Conservation (phyloP, 345 rosid genomes). For the Aquilaria yunnanensis region DNA sequence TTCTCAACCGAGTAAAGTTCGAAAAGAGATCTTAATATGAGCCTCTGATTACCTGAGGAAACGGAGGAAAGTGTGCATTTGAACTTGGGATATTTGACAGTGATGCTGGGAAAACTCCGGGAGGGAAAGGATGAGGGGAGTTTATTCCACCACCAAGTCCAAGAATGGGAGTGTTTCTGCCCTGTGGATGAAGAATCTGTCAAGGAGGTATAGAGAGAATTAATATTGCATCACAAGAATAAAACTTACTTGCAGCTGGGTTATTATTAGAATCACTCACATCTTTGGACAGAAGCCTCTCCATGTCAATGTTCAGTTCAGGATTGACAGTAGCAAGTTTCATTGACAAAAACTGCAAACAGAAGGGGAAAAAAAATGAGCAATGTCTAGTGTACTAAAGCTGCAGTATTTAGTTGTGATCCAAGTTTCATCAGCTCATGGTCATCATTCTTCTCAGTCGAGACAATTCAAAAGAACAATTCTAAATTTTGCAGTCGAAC, state of each 20-base stretch:
- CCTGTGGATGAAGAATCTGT: slow-evolving; percentile 58
- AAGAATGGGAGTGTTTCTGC: slow-evolving; percentile 35
- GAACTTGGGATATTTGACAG: slow-evolving; percentile 41
- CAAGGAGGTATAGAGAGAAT: slow-evolving; percentile 11
- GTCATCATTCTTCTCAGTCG: not conserved
- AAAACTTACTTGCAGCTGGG: not conserved
- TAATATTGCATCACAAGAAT: slow-evolving; percentile 9
- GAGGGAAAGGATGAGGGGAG: slow-evolving; percentile 34
- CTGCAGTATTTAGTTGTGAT: no score
- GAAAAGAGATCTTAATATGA: not conserved
- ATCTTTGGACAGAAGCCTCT: slow-evolving; percentile 75
- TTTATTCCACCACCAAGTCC: slow-evolving; percentile 42
- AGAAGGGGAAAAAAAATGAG: slow-evolving; percentile 5
- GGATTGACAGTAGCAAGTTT: slow-evolving; percentile 97
- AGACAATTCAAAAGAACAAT: not conserved
- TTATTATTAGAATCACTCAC: slow-evolving; percentile 32
- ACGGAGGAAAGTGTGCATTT: slow-evolving; percentile 47
- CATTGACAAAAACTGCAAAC: slow-evolving; percentile 85
- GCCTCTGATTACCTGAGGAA: slow-evolving; percentile 46
- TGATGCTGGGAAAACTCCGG: slow-evolving; percentile 38
- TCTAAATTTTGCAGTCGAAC: not conserved
- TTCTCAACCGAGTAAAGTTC: not conserved
- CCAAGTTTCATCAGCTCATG: not conserved
- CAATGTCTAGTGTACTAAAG: not conserved
- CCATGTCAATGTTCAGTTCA: slow-evolving; percentile 58